These are phyloP conservation scores for Mrakia gelida DNA, from an alignment of 768 basidiomycete genomes.

Conservation along the genomic window DNA sequence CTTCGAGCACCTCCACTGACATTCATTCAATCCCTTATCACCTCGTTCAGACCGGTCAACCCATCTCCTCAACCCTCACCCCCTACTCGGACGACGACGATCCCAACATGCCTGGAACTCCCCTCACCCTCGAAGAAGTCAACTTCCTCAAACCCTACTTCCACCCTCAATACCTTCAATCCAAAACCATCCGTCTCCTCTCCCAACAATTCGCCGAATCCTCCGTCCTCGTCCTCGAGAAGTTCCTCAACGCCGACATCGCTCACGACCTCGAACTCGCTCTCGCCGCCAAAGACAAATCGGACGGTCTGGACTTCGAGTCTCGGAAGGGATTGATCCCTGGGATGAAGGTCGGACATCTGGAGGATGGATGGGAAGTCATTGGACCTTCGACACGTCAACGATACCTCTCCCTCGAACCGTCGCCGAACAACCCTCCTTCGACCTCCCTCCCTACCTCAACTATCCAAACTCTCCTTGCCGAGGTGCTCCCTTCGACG, in stretches of 20 bases:
- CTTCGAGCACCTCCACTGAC: neutral
- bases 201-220: conserved; percentile 75
- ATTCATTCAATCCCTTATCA: neutral
- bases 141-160: conserved; percentile 77
- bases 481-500: conserved; percentile 33
- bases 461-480: conserved; percentile 5
- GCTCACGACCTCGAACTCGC: conserved; percentile 63
- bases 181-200: conserved; percentile 72
- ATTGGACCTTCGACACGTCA: conserved; percentile 91
- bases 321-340: conserved; percentile 13
- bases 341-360: conserved; percentile 50
- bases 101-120: conserved; percentile 49
- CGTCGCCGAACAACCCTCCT: neutral
- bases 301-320: conserved; percentile 51
- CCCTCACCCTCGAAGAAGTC: conserved; percentile 58
- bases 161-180: conserved; percentile 83
- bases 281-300: conserved; percentile 59
- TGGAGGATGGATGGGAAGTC: conserved; percentile 57
- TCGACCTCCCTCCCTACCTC: neutral
- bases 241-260: conserved; percentile 69
- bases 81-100: conserved; percentile 45
- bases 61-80: conserved; percentile 43
- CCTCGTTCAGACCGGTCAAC: neutral
- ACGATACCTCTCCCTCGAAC: conserved; percentile 68
- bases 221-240: conserved; percentile 81